Evolutionary conservation across 2,329 filamentous ascomycete genomes (phyloP).

Genomic region (Albophoma yamanashiensis): DNA sequence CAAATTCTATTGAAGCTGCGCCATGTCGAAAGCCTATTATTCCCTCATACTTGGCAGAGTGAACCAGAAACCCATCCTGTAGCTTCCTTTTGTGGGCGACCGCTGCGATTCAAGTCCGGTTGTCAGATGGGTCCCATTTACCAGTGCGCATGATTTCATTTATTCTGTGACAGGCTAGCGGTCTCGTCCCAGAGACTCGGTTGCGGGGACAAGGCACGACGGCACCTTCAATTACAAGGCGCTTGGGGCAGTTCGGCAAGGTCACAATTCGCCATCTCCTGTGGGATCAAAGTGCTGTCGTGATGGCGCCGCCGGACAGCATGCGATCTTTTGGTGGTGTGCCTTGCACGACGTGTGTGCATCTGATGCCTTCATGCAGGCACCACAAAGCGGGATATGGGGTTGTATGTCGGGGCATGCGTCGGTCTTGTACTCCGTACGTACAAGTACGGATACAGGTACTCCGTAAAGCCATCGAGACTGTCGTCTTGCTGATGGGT

Average conservation of each 20-base stretch:
- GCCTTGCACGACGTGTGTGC: neutral
- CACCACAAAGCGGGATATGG: neutral
- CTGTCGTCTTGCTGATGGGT: neutral
- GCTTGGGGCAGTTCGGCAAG: neutral
- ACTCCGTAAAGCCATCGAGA: neutral
- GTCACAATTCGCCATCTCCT: neutral
- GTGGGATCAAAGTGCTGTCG: neutral
- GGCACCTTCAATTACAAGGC: neutral
- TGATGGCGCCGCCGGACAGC: neutral
- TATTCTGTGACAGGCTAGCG: conserved; percentile 1
- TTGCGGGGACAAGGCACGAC: neutral
- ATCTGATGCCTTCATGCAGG: neutral
- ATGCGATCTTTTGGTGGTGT: neutral
- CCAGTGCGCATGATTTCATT: neutral
- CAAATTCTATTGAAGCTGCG: neutral
- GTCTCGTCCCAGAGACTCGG: neutral
- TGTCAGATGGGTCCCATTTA: neutral
- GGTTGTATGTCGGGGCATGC: neutral
- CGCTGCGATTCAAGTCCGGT: neutral
- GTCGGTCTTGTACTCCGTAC: neutral
- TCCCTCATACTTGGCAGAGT: neutral
- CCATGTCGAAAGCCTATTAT: neutral
- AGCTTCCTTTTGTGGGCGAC: neutral
- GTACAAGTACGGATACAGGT: too few species aligned
- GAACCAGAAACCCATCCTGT: neutral